These are phyloP conservation scores for Solanum aculeatissimum DNA, from an alignment of 305 asterid genomes.

Conservation along the genomic window DNA sequence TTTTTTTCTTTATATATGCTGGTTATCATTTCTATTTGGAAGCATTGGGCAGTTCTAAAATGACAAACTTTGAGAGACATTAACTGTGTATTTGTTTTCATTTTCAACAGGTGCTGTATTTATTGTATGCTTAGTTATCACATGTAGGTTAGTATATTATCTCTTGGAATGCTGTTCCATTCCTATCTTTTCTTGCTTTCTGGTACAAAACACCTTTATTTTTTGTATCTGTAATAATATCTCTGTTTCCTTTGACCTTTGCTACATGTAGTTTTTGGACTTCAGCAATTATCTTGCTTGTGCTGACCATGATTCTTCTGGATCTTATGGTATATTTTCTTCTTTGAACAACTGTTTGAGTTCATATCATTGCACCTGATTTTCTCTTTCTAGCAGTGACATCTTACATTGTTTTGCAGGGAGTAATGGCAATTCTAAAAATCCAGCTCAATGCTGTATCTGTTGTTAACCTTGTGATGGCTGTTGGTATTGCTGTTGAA, in stretches of 20 bases:
- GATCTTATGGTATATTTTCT: constrained; percentile 67
- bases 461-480: constrained; percentile 95
- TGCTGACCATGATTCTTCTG: constrained; percentile 78
- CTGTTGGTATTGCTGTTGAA: constrained; percentile 98
- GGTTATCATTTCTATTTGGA: background rate
- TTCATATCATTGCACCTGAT: background rate
- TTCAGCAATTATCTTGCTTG: constrained; percentile 84
- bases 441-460: constrained; percentile 93
- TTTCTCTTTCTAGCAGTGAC: background rate
- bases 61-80: background rate
- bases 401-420: constrained; percentile 36
- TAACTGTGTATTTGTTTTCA: background rate
- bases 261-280: constrained; percentile 72
- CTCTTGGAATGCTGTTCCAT: background rate
- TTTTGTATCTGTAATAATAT: background rate
- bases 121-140: constrained; percentile 77
- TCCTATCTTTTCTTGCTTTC: background rate
- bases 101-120: constrained; percentile 76
- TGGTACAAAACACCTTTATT: background rate
- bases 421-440: constrained; percentile 78
- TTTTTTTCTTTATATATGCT: background rate
- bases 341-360: background rate
- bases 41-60: background rate
- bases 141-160: constrained; percentile 60
- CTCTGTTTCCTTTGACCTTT: background rate